Conservation (phyloP, 768 basidiomycete genomes). For the Russula sp. region DNA sequence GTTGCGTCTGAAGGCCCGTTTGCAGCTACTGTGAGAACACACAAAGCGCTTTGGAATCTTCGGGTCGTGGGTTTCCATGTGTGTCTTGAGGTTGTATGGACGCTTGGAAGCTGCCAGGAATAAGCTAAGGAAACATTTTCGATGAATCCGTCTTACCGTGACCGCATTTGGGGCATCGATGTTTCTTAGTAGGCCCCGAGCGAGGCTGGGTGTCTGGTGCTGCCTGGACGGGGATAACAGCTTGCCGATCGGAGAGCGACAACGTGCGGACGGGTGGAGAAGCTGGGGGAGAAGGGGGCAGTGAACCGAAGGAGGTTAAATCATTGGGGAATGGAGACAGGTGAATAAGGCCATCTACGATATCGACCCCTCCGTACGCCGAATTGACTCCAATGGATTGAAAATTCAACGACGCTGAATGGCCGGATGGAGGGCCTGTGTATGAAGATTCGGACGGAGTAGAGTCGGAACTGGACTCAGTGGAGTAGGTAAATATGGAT, state of each 20-base stretch:
- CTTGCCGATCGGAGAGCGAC: conserved; percentile 39
- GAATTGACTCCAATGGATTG: too few species aligned
- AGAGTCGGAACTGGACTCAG: conserved; percentile 67
- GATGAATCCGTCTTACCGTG: conserved; percentile 44
- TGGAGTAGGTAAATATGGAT: conserved; percentile 72
- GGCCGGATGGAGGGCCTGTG: conserved; percentile 46
- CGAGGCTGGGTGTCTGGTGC: conserved; percentile 36
- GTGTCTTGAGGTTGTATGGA: conserved; percentile 92
- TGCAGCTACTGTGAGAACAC: conserved; percentile 69
- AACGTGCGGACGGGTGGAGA: conserved; percentile 26
- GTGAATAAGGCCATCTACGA: background rate
- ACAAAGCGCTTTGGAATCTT: conserved; percentile 83
- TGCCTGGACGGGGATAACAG: conserved; percentile 37
- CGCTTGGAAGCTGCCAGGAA: conserved; percentile 74
- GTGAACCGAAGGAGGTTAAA: conserved; percentile 17
- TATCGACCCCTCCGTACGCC: conserved; percentile 42
- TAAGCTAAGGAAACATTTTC: conserved; percentile 15
- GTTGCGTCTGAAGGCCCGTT: conserved; percentile 88
- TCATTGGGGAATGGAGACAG: background rate
- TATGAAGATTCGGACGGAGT: conserved; percentile 39
- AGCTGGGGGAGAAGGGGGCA: conserved; percentile 15
- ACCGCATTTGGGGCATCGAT: conserved; percentile 70
- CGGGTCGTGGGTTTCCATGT: conserved; percentile 92
- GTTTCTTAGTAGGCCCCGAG: conserved; percentile 69
- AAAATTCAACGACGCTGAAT: conserved; percentile 31